Evolutionary conservation across 306 rosid genomes (phyloP), one percentile per base, ranked within the genome.

Genomic region (Alnus glutinosa): DNA sequence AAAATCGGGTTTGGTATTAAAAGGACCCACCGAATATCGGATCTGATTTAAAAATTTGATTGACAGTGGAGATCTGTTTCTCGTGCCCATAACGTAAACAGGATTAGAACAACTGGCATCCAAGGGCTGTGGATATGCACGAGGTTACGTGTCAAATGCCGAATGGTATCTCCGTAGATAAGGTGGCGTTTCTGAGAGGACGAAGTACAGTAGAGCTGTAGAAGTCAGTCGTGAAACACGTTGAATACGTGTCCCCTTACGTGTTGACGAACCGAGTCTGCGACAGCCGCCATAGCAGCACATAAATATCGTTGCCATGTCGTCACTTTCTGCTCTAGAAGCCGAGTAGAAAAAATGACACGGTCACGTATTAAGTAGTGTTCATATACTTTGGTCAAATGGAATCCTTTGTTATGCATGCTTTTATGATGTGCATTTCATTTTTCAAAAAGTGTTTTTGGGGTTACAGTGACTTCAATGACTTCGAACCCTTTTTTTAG

Each of bases 21-120:
- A 7, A 50, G 76, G 52, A 44, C 79, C 84, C 81, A 71, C 75
- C 57, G 30, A 67, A 49, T 71, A 71, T 28, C 72, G 49, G 42
- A 16, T 59, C n/a, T 59, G 73, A 71, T 67, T 50, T 28, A 46
- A 71, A 71, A 80, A 72, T 75, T 61, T 13, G 34, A 48, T 14
- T 55, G 32, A n/a, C 32, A 9, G n/a, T 37, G 0, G 4, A 7
- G 1, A 2, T 66, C 71, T 16, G 12, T 36, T 37, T 64, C 71
- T 37, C 18, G 3, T 1, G 30, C 42, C 51, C 51, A 9, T 16
- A 7, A 30, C 4, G 46, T 37, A 2, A 19, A 62, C 2, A 32
- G n/a, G 57, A 52, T 52, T 52, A 6, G 5, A 6, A 42, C 46
- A 42, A 42, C 46, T 42, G 46, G 46, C 9, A 49, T 9, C 52